Evolutionary conservation across 164 flowering plant species (phyloP), one percentile per base, ranked within the genome.

Genomic region (Tetracentron sinense): DNA sequence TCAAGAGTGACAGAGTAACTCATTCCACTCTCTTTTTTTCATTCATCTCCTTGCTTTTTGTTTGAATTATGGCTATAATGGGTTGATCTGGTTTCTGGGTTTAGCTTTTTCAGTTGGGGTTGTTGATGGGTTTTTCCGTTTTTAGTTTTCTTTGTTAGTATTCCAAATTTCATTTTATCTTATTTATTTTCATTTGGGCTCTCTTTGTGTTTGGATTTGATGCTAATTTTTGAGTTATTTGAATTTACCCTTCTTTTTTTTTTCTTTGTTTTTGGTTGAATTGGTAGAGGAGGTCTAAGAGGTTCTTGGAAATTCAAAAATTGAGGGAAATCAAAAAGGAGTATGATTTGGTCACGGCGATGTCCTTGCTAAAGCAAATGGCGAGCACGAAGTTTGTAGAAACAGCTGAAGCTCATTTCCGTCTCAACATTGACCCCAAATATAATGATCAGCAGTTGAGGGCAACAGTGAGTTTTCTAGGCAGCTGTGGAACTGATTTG

Each of bases 391-490:
- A 79, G 73, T 95, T 92, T 69, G 78, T 81, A 0, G 99, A 94
- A 79, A 79, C 96, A 16, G 86, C 75, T 6, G 97, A 94, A 78
- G 96, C 96, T 4, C 99, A 92, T 83, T 91, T 92, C 68, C 95
- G 97, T 44, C 96, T 94, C 58, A 94, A 94, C 69, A 89, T 94
- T 66, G 96, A 95, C 70, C 99, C 99, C 42, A 95, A 92, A 69
- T 95, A 92, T 62, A 92, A 90, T 70, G 99, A 95, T 59, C 99
- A 95, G 64, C 99, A 95, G 75, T 85, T 95, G 61, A 86, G 99
- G 69, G 99, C 99, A 35, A 89, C 97, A 0, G 96, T 89, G 62
- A 83, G 89, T 77, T 61, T n/a, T 56, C 55, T 50, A 20, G 44
- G 3, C 15, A 44, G 27, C 12, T 12, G 20, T 57, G 3, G 4